Conservation (phyloP, 2,329 filamentous ascomycete genomes). For the Pezicula rhizophila region DNA sequence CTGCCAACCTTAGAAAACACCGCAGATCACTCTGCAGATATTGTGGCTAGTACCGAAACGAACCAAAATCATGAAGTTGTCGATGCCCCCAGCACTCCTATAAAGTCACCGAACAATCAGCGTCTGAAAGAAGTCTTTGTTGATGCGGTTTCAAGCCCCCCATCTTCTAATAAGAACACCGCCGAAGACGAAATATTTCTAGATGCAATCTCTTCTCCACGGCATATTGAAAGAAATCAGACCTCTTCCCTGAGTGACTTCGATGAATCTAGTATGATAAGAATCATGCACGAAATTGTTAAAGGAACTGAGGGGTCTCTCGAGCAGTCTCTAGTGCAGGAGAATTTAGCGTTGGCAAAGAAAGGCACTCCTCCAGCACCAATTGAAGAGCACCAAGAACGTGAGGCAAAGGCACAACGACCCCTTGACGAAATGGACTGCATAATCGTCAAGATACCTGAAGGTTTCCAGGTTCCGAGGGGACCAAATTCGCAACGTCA, state of each 20-base stretch:
- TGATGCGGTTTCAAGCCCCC: slow-evolving; percentile 42
- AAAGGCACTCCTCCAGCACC: slow-evolving; percentile 1
- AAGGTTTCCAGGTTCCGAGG: background rate
- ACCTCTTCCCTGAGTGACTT: slow-evolving; percentile 17
- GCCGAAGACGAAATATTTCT: slow-evolving; percentile 18
- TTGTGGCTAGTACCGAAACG: background rate
- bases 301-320: slow-evolving; percentile 2
- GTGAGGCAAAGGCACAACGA: background rate
- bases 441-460: slow-evolving; percentile 1
- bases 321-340: background rate
- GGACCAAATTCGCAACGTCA: background rate
- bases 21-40: background rate
- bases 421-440: background rate
- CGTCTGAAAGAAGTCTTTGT: slow-evolving; percentile 40
- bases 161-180: slow-evolving; percentile 20
- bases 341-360: background rate
- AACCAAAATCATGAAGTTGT: background rate
- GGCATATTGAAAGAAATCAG: background rate
- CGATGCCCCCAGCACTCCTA: slow-evolving; percentile 4
- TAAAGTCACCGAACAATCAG: slow-evolving; percentile 24
- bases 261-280: slow-evolving; percentile 23
- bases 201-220: slow-evolving; percentile 21
- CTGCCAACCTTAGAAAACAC: slow-evolving; percentile 14
- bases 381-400: background rate
- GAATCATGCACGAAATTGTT: slow-evolving; percentile 19